Percentiles rank a stretch among this genome's conserved stretches.
Evolutionary conservation across 1,139 yeast species (phyloP).

Genomic region (Saccharomyces hybrid): DNA sequence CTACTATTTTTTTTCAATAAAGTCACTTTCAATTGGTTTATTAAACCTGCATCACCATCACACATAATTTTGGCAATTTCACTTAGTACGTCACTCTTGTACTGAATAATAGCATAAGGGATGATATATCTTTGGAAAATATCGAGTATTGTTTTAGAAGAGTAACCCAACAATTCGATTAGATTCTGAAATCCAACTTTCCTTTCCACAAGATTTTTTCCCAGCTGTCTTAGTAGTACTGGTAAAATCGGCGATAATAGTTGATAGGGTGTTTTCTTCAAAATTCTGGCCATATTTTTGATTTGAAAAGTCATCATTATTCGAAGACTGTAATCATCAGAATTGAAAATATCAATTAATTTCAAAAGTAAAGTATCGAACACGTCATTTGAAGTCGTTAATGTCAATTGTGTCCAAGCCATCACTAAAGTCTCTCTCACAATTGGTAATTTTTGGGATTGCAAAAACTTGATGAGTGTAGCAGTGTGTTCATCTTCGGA

Average conservation of each 20-base stretch:
- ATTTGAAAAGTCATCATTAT: slow-evolving; percentile 30
- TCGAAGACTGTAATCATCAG: slow-evolving; percentile 26
- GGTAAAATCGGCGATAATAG: slow-evolving; percentile 74
- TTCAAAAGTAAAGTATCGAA: slow-evolving; percentile 29
- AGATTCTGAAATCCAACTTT: slow-evolving; percentile 52
- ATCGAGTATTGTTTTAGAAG: slow-evolving; percentile 52
- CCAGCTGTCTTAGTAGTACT: slow-evolving; percentile 58
- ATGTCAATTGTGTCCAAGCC: slow-evolving; percentile 27
- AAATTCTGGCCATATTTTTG: slow-evolving; percentile 34
- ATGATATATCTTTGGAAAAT: slow-evolving; percentile 69
- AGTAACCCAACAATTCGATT: slow-evolving; percentile 57
- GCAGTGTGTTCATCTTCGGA: slow-evolving; percentile 25
- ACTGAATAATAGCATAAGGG: slow-evolving; percentile 64
- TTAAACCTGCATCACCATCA: slow-evolving; percentile 15
- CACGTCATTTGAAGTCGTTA: slow-evolving; percentile 26
- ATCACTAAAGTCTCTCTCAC: slow-evolving; percentile 22
- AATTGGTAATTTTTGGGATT: slow-evolving; percentile 12
- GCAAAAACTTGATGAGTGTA: slow-evolving; percentile 21
- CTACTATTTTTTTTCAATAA: slow-evolving; percentile 27
- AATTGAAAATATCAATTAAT: slow-evolving; percentile 27
- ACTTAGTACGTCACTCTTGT: slow-evolving; percentile 54
- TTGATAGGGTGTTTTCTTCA: slow-evolving; percentile 54
- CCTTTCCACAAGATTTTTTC: slow-evolving; percentile 43
- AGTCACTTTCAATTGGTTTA: slow-evolving; percentile 18
- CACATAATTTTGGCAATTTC: slow-evolving; percentile 43